These are phyloP conservation scores for Pythium dissotocum DNA, from an alignment of 352 stramenopile species.

Conservation along the genomic window DNA sequence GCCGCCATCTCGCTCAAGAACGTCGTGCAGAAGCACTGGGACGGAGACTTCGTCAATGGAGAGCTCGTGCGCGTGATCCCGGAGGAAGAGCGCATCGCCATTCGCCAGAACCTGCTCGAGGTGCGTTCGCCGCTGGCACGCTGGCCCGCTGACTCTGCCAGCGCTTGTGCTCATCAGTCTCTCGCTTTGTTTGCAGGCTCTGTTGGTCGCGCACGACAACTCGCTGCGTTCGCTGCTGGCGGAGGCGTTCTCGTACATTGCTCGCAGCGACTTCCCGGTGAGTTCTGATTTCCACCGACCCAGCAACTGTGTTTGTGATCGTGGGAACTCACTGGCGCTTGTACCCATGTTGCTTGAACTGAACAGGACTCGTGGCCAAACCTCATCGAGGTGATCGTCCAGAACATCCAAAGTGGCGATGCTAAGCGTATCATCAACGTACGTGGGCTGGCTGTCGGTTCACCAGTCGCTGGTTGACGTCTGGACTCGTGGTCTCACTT, in stretches of 20 bases:
- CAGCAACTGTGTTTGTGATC: too few species aligned
- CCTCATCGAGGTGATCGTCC: constrained; percentile 86
- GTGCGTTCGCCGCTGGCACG: constrained; percentile 4
- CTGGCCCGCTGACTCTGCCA: too few species aligned
- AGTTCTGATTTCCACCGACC: neutral
- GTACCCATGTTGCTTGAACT: neutral
- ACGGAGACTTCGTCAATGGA: constrained; percentile 77
- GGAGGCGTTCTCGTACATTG: constrained; percentile 94
- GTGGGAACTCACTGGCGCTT: neutral
- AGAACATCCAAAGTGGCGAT: constrained; percentile 90
- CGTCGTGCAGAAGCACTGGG: constrained; percentile 94
- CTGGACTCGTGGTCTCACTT: neutral
- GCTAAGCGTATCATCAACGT: constrained; percentile 83
- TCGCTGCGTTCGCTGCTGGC: constrained; percentile 91
- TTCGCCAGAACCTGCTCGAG: constrained; percentile 75
- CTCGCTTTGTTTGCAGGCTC: constrained; percentile 17
- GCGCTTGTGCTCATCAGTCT: neutral
- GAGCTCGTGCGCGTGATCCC: constrained; percentile 71
- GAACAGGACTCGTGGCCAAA: constrained; percentile 87
- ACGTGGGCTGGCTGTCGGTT: neutral
- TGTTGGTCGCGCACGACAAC: constrained; percentile 90
- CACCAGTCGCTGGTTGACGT: neutral
- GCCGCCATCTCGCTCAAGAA: constrained; percentile 96
- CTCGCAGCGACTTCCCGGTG: constrained; percentile 95
- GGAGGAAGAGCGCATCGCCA: constrained; percentile 63